Evolutionary conservation across 2,329 filamentous ascomycete species (phyloP).

Genomic region (Alternaria longipes): DNA sequence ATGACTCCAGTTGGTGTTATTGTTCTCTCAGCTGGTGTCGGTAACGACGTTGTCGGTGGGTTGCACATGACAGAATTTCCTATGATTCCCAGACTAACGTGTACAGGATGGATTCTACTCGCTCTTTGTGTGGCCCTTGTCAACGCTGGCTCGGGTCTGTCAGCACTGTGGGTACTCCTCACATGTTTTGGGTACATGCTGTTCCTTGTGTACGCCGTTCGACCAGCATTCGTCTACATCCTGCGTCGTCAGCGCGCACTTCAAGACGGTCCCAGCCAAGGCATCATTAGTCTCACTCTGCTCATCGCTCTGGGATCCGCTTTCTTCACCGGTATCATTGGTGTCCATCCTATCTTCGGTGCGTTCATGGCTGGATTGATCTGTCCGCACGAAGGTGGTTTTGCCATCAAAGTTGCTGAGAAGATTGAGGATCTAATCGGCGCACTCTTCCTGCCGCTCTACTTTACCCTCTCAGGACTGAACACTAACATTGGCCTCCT

Average conservation of each 20-base stretch:
- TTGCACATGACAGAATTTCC: background rate
- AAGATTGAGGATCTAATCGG: conserved; percentile 93
- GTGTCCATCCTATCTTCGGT: conserved; percentile 93
- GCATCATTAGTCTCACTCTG: conserved; percentile 82
- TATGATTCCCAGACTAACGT: conserved; percentile 10
- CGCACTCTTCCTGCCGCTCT: conserved; percentile 85
- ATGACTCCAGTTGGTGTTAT: conserved; percentile 85
- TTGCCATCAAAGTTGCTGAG: conserved; percentile 89
- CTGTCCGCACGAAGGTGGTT: conserved; percentile 87
- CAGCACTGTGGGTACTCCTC: conserved; percentile 85
- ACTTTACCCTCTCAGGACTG: conserved; percentile 91
- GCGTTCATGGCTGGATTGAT: conserved; percentile 90
- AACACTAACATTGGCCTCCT: conserved; percentile 88
- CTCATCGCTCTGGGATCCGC: conserved; percentile 80
- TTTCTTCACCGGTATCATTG: conserved; percentile 91
- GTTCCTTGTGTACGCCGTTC: conserved; percentile 76
- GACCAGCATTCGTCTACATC: conserved; percentile 77
- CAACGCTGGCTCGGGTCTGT: conserved; percentile 83
- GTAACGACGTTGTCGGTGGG: conserved; percentile 81
- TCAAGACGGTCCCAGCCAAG: conserved; percentile 87
- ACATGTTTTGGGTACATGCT: conserved; percentile 77
- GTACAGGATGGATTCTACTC: conserved; percentile 81
- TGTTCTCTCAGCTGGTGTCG: conserved; percentile 87
- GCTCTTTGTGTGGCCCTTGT: conserved; percentile 93
- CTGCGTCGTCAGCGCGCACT: conserved; percentile 78